phyloP scores from a whole-genome alignment of 768 basidiomycete species.

The Cystofilobasidium macerans region DNA sequence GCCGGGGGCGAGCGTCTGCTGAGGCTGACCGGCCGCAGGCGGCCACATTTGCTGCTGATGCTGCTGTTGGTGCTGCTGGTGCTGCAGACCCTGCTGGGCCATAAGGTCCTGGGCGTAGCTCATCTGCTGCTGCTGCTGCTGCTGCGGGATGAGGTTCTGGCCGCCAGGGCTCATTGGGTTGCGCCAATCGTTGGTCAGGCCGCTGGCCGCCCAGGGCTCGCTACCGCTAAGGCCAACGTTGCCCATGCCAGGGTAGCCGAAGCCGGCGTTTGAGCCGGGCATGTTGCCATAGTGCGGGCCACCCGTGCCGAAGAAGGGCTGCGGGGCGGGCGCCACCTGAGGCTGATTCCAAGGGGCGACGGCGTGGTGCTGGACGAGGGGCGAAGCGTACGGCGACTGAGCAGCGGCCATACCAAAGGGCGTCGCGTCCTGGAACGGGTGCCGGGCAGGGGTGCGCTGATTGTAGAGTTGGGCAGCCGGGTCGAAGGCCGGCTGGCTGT shows the following conservation, averaged over 20 bases:
- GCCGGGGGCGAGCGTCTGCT: constrained; percentile 14
- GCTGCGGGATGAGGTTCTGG: constrained; percentile 18
- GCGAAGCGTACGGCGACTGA: constrained; percentile 24
- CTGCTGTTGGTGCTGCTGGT: constrained; percentile 23
- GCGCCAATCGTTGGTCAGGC: constrained; percentile 19
- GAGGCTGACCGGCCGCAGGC: neutral
- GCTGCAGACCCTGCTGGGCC: constrained; percentile 1
- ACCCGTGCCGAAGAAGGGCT: constrained; percentile 17
- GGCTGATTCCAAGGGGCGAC: constrained; percentile 23
- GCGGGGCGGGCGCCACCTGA: constrained; percentile 1
- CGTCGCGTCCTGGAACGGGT: constrained; percentile 17
- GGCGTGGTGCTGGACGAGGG: constrained; percentile 20
- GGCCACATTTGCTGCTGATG: constrained; percentile 16
- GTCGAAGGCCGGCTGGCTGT: constrained; percentile 12
- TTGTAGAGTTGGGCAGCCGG: constrained; percentile 16
- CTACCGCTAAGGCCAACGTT: constrained; percentile 1
- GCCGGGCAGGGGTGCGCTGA: constrained; percentile 2
- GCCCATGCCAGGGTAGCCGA: constrained; percentile 5
- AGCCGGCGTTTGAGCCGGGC: neutral
- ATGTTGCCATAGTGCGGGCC: constrained; percentile 10
- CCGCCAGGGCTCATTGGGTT: constrained; percentile 4
- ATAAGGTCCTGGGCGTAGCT: constrained; percentile 6
- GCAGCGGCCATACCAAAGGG: constrained; percentile 11
- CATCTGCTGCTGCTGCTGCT: constrained; percentile 17
- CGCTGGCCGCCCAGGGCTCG: constrained; percentile 15